phyloP scores from a whole-genome alignment of 2,329 filamentous ascomycete species.

The Pyricularia sp. region DNA sequence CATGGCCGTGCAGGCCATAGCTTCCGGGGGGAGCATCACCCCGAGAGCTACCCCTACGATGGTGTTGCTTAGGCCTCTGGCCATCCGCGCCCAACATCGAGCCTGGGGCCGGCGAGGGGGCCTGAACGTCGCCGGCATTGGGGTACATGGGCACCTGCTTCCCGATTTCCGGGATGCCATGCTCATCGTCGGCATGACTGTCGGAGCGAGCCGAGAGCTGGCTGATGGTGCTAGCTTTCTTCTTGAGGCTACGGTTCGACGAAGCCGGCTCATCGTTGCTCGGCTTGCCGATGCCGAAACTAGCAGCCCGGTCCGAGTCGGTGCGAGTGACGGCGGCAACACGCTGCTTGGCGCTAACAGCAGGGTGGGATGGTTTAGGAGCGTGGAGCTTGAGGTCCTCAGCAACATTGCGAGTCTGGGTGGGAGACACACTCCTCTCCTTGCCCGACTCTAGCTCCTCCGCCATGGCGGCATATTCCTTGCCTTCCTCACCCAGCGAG shows the following conservation, averaged over 20 bases:
- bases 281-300: conserved; percentile 71
- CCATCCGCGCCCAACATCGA: conserved; percentile 24
- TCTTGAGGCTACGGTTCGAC: conserved; percentile 44
- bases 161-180: conserved; percentile 88
- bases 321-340: conserved; percentile 82
- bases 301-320: conserved; percentile 77
- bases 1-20: conserved; percentile 88
- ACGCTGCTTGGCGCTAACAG: conserved; percentile 70
- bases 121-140: conserved; percentile 90
- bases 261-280: conserved; percentile 41
- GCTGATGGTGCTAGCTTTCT: conserved; percentile 48
- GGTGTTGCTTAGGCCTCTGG: conserved; percentile 42
- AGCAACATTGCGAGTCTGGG: conserved; percentile 69
- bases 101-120: conserved; percentile 68
- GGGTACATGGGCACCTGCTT: conserved; percentile 90
- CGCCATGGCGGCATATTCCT: conserved; percentile 63
- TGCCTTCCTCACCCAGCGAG: conserved; percentile 80
- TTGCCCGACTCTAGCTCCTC: conserved; percentile 36
- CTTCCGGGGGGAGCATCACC: conserved; percentile 74
- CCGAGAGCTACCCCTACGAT: conserved; percentile 62
- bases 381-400: conserved; percentile 81
- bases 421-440: conserved; percentile 39
- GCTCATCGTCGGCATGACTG: conserved; percentile 57
- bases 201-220: conserved; percentile 39
- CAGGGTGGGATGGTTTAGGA: conserved; percentile 77